Evolutionary conservation across 2,329 filamentous ascomycete species (phyloP), one percentile per base, ranked within the genome.

Genomic region (Neonectria hederae): DNA sequence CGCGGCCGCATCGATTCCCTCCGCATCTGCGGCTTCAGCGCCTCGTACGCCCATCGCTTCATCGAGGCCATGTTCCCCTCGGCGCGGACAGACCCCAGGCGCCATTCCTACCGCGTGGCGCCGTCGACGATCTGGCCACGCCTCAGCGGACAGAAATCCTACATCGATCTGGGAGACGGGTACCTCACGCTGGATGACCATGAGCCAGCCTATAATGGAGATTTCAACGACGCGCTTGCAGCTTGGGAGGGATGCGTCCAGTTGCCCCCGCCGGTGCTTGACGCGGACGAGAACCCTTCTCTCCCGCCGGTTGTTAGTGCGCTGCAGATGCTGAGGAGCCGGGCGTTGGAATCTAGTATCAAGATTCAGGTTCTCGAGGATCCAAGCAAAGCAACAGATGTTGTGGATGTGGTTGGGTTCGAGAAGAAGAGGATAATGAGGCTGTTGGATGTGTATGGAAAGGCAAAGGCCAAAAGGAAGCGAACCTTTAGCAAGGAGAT

Each of bases 21-120:
- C 7, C 76, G 80, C 19, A 74, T 82, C 59, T 78, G 75, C 22
- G 80, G 80, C 2, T 80, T 82, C 64, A 73, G 68, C 61, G 72
- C 78, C 13, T 13, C 51, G 0, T 80, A 78, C 63, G 75, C 76
- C 0, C 59, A 70, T 26, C 61, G 57, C 9, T 69, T 80, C 26
- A 56, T 78, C 11, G 53, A 67, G 14, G 67, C 69, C 0, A 30
- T 80, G 7, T 78, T 79, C 42, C 67, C 72, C 0, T 59, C 62
- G 2, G 35, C 46, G 0, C 53, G 46, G 6, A 38, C 54, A 0
- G n/a, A 57, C 1, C 35, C 66, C 7, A 22, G 43, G 5, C 55
- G 17, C 0, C 69, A 75, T 22, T 54, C 70, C 9, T 78, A 77
- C 14, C 72, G 73, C 2, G 67, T 79, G 10, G 64, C 73, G 1